These are phyloP conservation scores for Trypanosoma conorhini DNA, from an alignment of 208 protist species.

Conservation along the genomic window DNA sequence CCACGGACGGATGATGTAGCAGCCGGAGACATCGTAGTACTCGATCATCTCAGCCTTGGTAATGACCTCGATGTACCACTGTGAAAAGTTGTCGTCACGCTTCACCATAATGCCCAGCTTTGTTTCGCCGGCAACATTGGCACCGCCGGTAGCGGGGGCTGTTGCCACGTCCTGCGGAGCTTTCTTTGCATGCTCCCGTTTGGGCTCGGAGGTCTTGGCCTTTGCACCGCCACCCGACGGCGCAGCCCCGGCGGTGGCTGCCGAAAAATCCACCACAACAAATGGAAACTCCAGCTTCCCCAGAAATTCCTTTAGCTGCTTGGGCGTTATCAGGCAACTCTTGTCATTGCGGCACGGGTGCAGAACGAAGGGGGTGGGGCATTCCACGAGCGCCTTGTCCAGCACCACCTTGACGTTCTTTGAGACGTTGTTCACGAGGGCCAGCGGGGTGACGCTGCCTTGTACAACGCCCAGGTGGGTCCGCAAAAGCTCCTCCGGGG, in stretches of 20 bases:
- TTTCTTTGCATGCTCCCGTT: slow-evolving; percentile 26
- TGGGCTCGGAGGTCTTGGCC: neutral
- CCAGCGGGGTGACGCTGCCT: slow-evolving; percentile 83
- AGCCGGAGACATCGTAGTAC: slow-evolving; percentile 99
- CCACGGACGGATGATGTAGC: slow-evolving; percentile 99
- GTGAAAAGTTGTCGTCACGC: slow-evolving; percentile 94
- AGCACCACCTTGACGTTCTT: slow-evolving; percentile 76
- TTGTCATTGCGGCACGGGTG: slow-evolving; percentile 88
- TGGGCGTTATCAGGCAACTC: slow-evolving; percentile 63
- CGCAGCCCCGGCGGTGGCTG: slow-evolving; percentile 15
- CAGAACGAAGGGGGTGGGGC: slow-evolving; percentile 50
- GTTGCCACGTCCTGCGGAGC: slow-evolving; percentile 14
- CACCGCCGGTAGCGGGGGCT: neutral
- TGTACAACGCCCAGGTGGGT: slow-evolving; percentile 75
- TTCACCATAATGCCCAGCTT: slow-evolving; percentile 88
- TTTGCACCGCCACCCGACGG: neutral
- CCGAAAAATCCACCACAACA: slow-evolving; percentile 70
- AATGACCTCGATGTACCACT: slow-evolving; percentile 98
- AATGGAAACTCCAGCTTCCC: slow-evolving; percentile 62
- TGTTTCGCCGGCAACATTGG: slow-evolving; percentile 45
- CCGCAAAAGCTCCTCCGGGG: slow-evolving; percentile 55
- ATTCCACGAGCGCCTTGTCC: slow-evolving; percentile 60
- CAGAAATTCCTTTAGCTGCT: slow-evolving; percentile 64
- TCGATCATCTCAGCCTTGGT: slow-evolving; percentile 98
- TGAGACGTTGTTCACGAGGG: slow-evolving; percentile 77